A percentile compares a stretch with the other conserved stretches of the same genome.
These are phyloP conservation scores for Lecanicillium sp. DNA, from an alignment of 2,329 filamentous ascomycete genomes.

Conservation along the genomic window DNA sequence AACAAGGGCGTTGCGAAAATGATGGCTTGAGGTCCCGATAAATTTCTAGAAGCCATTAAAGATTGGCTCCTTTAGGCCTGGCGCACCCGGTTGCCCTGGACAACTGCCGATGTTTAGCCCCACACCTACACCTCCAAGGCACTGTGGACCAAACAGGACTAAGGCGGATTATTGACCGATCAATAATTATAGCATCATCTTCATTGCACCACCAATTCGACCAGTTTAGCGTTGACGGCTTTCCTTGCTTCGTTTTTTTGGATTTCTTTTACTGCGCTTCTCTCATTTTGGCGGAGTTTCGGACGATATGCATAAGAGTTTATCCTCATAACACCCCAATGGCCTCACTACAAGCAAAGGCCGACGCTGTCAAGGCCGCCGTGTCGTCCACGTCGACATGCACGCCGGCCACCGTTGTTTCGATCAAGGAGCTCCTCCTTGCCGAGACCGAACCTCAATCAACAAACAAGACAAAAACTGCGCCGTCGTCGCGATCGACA, in stretches of 20 bases:
- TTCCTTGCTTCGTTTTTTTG: background rate
- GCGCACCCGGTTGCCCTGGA: conserved; percentile 24
- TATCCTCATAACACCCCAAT: conserved; percentile 22
- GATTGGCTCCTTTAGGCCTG: background rate
- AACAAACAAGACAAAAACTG: conserved; percentile 17
- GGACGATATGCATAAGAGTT: conserved; percentile 25
- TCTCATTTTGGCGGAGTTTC: conserved; percentile 10
- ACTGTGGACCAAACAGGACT: background rate
- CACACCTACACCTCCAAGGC: conserved; percentile 2
- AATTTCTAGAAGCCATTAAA: background rate
- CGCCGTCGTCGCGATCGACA: conserved; percentile 16
- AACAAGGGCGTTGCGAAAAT: no score
- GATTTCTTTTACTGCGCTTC: no score
- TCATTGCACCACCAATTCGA: background rate
- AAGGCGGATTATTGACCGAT: background rate
- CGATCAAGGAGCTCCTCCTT: conserved; percentile 37
- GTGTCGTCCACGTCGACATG: conserved; percentile 45
- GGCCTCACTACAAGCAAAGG: conserved; percentile 34
- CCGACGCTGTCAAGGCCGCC: conserved; percentile 45
- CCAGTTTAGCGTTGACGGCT: background rate
- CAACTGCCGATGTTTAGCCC: conserved; percentile 28
- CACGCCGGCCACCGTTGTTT: conserved; percentile 38
- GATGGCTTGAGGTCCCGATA: no score
- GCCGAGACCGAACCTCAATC: conserved; percentile 20
- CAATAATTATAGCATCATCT: background rate